Base-by-base conservation (phyloP, 306 rosid genomes). In the Vigna nakashimae region DNA sequence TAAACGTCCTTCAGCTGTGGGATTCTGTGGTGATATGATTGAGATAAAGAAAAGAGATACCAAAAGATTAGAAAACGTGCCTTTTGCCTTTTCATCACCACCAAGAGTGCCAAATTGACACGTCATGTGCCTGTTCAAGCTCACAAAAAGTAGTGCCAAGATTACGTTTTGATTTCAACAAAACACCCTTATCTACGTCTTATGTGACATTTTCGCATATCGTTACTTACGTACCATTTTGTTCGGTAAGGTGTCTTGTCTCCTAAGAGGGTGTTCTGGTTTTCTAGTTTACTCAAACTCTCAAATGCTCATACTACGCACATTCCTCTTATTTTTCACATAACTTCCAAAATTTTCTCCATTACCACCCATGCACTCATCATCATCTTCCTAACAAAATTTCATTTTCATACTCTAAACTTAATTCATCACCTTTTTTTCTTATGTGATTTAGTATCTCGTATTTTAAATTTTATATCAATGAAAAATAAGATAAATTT, bases 31-130 rank as follows among this genome's bases (percentile, higher is more conserved):
- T 62, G 20, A 45, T 38, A 56, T 70, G 38, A 52, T 38, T 65
- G 49, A 64, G 59, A 76, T 20, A 50, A 69, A 75, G 46, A 51
- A 65, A 52, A 52, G 4, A 75, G 62, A 48, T 46, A 62, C 22
- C 6, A 50, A 62, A 7, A 75, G 36, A 32, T 12, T 65, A 77
- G 62, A 52, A 60, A 60, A 71, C 51, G 45, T 74, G 78, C 52
- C 49, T 52, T 79, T 82, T 81, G 88, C 52, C 91, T 84, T 85
- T 85, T 87, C 80, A 78, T 52, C 72, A 45, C 13, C 65, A 14
- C 75, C 83, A 88, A 83, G 88, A 79, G 88, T 56, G 70, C 57
- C 73, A 76, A 30, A 32, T 70, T 78, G 75, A 82, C 88, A 76
- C 84, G 75, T 65, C 49, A 78, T 74, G 67, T 15, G 86, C 65